These are phyloP conservation scores for Fragilariopsis cylindrus DNA, from an alignment of 108 stramenopile species.

Conservation along the genomic window DNA sequence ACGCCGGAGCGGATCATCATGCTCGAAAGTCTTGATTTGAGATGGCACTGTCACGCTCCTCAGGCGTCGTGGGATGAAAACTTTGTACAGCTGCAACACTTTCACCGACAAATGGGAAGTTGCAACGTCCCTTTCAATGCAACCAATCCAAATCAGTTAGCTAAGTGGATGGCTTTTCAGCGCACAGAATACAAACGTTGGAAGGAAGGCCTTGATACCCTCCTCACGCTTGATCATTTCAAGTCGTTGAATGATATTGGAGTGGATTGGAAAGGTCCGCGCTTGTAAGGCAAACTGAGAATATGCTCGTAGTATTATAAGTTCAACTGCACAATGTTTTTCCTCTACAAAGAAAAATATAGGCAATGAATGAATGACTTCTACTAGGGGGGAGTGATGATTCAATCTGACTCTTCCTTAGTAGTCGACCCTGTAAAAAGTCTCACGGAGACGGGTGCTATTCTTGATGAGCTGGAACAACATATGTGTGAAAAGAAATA, in stretches of 20 bases:
- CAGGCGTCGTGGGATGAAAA: slow-evolving; percentile 10
- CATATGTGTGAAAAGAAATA: no score
- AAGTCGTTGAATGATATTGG: neutral
- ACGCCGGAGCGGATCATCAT: neutral
- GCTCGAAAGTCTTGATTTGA: slow-evolving; percentile 6
- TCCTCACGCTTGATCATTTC: neutral
- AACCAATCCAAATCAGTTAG: neutral
- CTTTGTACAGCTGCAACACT: neutral
- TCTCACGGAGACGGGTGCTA: no score
- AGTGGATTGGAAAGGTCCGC: slow-evolving; percentile 4
- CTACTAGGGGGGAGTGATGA: no score
- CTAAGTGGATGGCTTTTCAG: slow-evolving; percentile 3
- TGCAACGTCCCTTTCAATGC: slow-evolving; percentile 1
- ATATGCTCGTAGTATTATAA: no score
- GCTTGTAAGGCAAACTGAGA: neutral
- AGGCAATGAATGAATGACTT: no score
- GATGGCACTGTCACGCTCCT: neutral
- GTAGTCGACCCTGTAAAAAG: no score
- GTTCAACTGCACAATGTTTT: no score
- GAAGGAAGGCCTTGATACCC: neutral
- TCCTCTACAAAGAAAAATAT: no score
- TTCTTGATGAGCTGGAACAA: no score
- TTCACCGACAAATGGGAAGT: neutral
- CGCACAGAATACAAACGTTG: slow-evolving; percentile 8
- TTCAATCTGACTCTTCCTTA: no score